Conservation (phyloP, 2,329 filamentous ascomycete species). For the Penicillium glabrum region DNA sequence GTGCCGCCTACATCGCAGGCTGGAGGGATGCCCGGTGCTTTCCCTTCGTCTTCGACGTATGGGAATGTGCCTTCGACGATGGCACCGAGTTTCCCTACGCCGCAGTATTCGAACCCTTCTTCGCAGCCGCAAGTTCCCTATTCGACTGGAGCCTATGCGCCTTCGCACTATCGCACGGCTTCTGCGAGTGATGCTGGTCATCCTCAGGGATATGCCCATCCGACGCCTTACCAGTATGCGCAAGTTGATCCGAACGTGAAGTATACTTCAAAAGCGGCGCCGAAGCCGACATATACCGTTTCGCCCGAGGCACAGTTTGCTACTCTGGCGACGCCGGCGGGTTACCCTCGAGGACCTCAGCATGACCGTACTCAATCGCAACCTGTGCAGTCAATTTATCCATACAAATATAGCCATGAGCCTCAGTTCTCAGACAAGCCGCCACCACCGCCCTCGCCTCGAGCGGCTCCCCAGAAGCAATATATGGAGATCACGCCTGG, state of each 20-base stretch:
- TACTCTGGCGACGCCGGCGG: conserved; percentile 18
- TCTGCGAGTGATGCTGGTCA: conserved; percentile 26
- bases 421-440: conserved; percentile 15
- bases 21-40: conserved; percentile 32
- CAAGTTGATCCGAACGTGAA: conserved; percentile 41
- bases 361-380: background rate
- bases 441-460: background rate
- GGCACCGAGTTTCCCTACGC: conserved; percentile 24
- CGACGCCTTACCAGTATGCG: conserved; percentile 39
- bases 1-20: conserved; percentile 39
- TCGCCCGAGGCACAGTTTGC: conserved; percentile 28
- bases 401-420: conserved; percentile 23
- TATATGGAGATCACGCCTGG: conserved; percentile 37
- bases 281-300: conserved; percentile 25
- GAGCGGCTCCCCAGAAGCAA: conserved; percentile 26
- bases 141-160: conserved; percentile 16
- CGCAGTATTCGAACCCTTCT: conserved; percentile 30
- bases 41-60: conserved; percentile 27
- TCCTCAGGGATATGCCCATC: conserved; percentile 30
- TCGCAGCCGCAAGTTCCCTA: conserved; percentile 10
- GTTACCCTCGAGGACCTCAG: conserved; percentile 11
- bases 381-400: conserved; percentile 18
- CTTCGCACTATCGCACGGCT: conserved; percentile 33
- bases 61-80: conserved; percentile 18
- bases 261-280: conserved; percentile 34